phyloP scores from a whole-genome alignment of 495 filamentous ascomycete genomes.

The Hypomontagnella monticulosa region DNA sequence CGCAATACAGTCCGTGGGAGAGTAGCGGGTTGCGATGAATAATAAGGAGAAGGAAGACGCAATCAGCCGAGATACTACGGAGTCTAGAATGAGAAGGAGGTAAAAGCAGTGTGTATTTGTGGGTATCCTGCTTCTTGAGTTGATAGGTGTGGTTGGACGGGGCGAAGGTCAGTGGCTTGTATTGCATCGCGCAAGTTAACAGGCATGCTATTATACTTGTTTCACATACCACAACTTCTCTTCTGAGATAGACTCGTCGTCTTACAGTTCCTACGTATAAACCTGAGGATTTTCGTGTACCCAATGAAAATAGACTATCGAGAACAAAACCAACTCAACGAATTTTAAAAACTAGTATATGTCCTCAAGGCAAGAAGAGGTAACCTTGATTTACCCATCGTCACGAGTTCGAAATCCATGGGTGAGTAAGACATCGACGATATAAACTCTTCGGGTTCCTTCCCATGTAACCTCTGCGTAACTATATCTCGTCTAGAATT shows the following conservation, averaged over 20 bases:
- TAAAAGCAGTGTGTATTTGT: constrained; percentile 6
- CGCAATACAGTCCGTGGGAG: neutral
- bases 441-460: no score
- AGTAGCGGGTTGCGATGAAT: constrained; percentile 8
- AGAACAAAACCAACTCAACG: no score
- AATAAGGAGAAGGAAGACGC: constrained; percentile 1
- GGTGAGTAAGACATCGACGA: no score
- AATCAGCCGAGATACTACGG: constrained; percentile 9
- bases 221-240: constrained; percentile 18
- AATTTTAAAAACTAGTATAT: no score
- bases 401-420: no score
- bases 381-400: no score
- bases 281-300: no score
- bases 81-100: constrained; percentile 28
- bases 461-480: no score
- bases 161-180: constrained; percentile 25
- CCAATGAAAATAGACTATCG: no score
- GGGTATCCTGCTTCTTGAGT: constrained; percentile 23
- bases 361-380: no score
- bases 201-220: constrained; percentile 22
- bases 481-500: no score
- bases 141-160: constrained; percentile 13
- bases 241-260: constrained; percentile 13
- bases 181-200: constrained; percentile 28
- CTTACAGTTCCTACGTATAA: neutral